phyloP scores from a whole-genome alignment of 345 rosid genomes.

The Lenwebbia sp. region DNA sequence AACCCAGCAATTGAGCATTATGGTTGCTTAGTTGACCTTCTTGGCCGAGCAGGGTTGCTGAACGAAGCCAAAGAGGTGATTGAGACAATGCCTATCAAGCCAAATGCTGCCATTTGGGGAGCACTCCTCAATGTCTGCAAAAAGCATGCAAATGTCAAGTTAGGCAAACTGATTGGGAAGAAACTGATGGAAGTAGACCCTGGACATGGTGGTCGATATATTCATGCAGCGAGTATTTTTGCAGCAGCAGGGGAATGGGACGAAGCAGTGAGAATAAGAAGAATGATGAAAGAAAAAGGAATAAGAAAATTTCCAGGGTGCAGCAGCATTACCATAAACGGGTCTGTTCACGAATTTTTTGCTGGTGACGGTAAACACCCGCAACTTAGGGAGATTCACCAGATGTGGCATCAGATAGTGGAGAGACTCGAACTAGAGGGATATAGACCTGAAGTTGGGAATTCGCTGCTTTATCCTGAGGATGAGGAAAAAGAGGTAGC shows the following conservation, averaged over 20 bases:
- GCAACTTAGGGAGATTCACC: conserved; percentile 22
- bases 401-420: conserved; percentile 26
- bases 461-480: conserved; percentile 25
- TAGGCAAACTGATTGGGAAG: conserved; percentile 51
- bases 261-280: conserved; percentile 41
- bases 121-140: conserved; percentile 56
- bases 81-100: conserved; percentile 44
- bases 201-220: conserved; percentile 43
- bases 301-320: conserved; percentile 50
- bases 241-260: conserved; percentile 50
- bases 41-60: conserved; percentile 62
- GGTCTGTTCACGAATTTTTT: conserved; percentile 42
- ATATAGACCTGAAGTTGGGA: conserved; percentile 29
- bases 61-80: conserved; percentile 36
- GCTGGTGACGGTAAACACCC: conserved; percentile 50
- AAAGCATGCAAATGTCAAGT: conserved; percentile 32
- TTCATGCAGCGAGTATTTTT: conserved; percentile 49
- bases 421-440: conserved; percentile 29
- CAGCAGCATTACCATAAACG: conserved; percentile 43
- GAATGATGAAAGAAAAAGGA: conserved; percentile 35
- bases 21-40: conserved; percentile 75
- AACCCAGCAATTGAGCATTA: conserved; percentile 65
- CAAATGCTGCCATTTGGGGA: conserved; percentile 60
- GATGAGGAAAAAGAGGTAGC: conserved; percentile 46
- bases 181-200: conserved; percentile 38